Base-by-base conservation (phyloP, 768 basidiomycete genomes). In the Termitomyces sp. region DNA sequence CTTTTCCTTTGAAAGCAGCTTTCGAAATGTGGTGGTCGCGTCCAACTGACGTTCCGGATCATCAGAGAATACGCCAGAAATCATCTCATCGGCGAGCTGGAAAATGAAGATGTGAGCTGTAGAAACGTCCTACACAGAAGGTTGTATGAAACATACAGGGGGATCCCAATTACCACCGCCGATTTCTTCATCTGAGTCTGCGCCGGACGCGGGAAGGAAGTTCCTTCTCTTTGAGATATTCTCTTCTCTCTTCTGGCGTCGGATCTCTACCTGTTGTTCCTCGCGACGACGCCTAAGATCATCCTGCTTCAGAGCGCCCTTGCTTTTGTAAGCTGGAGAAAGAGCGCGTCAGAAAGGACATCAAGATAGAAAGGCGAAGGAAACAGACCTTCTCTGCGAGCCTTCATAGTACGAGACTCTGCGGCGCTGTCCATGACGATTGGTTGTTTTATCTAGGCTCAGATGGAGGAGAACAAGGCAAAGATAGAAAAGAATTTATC, bases 221-320 rank as follows among this genome's bases (percentile, higher is more conserved):
- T 98, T 98, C 61, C 97, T 82, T 72, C 97, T 84, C 80, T 99
- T 99, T 59, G 95, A 92, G 61, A 98, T 95, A 72, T 94, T 95
- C 74, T 99, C 97, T 72, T 99, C 97, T 65, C 97, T 83, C 78
- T 98, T 98, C 78, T 96, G 93, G 69, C 94, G 84, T 70, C 97
- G 84, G 80, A 99, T 98, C 81, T 98, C 97, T 57, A 99, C 97
- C 69, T 98, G 95, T 71, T 96, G 93, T 72, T 99, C 95, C 73
- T 98, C 97, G 58, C 97, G 87, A 72, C 96, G 88, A 74, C 94
- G 88, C 66, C 96, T 86, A 65, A 98, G 89, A 72, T 98, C 93
- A 60, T 96, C 93, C 66, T 86, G 87, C 72, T 93, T 94, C 63
- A 94, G 78, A 64, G 83, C 87, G 61, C 90, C 89, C 73, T 94